Base-by-base conservation (phyloP, 352 stramenopile species). In the Globisporangium nunn region DNA sequence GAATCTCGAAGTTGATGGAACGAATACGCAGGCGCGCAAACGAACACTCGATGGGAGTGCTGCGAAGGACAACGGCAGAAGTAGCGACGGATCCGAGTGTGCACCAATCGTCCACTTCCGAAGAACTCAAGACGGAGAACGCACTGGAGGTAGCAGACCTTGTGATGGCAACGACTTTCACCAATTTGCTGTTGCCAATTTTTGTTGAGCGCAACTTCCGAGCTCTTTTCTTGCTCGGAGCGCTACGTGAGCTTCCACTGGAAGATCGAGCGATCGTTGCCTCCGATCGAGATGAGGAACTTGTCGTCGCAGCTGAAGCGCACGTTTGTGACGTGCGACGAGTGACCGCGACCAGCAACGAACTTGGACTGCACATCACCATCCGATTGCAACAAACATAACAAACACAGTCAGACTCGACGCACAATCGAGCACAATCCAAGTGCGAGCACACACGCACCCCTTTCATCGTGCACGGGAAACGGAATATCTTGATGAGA, bases 401-500 rank as follows among this genome's bases (percentile, higher is more conserved):
- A 11, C 8, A 10, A 43, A 43, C 37, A 17, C 40, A 52, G 28
- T 18, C 31, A 56, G 11, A 35, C 15, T 12, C 28, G 49, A 18
- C 2, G 18, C 43, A 48, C 6, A 15, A 30, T 12, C 4, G 14
- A 11, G 8, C 35, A 40, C 7, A 17, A 15, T 29, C 10, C 43
- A 18, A 59, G 15, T 10, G 31, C 17, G 28, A 2, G 10, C 12
- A 49, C 6, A 28, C 18, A 68, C 71, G 65, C 64, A 82, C 75
- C 66, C 81, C 76, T 57, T 86, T 81, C 53, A 73, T 66, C 54
- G 78, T 74, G 67, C 81, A 88, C 29, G 89, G 89, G 49, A 91
- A 96, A 52, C 82, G 83, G 61, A 95, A 96, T 30, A 97, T 52
- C 58, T 96, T 96, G 56, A 97, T 72, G 17, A 85, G 68, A 30